Base-by-base conservation (phyloP, 352 stramenopile species). In the Globisporangium viniferum region DNA sequence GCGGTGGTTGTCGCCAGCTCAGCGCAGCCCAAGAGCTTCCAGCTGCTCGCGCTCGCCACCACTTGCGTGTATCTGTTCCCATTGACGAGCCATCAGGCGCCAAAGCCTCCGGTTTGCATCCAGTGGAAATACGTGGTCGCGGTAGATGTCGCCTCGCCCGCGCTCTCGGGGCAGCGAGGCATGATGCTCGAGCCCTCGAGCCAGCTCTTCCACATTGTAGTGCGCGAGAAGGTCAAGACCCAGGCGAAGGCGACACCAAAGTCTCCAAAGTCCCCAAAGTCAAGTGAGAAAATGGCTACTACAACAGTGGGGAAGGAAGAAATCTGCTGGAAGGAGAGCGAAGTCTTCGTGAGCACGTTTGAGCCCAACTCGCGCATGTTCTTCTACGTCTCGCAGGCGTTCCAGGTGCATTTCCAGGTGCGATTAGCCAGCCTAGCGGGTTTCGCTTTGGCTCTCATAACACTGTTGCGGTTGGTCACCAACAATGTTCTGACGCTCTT, bases 321-420 rank as follows among this genome's bases (percentile, higher is more conserved):
- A 12, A 1, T 3, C 18, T 15, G 35, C 41, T 29, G 46, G n/a
- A 39, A 9, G 27, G 14, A 41, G 31, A 58, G 64, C 3, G 68
- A 80, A 59, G 66, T 77, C 64, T 84, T 80, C 53, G 72, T 91
- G 36, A 77, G 75, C n/a, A 91, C 81, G 5, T 90, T 91, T 58
- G 83, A 91, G 61, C 79, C 79, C 3, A 70, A 76, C 2, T 86
- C 83, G n/a, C 73, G 81, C 22, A 71, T 84, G 44, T 86, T 86
- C 41, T 87, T 82, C 69, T 78, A 80, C n/a, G 62, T 91, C 20
- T 71, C 67, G 61, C 66, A 76, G 5, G 73, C 76, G 0, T 69
- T 82, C 62, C 63, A 66, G 18, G 61, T 79, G 31, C 61, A 82
- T 35, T 86, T 88, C 51, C 80, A 91, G 73, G 77, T 86, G 58